Percentiles rank a stretch among this genome's conserved stretches.
Conservation (phyloP, 805 yeast species). For the Saccharomyces cerevisiae region DNA sequence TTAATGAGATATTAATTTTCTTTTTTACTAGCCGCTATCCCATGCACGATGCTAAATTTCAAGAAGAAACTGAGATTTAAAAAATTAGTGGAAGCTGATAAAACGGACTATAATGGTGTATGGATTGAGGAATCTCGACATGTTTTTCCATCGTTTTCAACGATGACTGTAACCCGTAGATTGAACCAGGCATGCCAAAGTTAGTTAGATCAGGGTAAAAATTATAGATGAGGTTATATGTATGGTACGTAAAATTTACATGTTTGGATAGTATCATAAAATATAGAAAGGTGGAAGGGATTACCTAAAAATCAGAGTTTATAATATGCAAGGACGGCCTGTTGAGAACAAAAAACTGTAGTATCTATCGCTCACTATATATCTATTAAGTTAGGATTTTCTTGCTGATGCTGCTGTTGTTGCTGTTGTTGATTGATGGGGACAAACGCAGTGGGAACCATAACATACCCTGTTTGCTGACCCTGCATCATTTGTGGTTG, state of each 20-base stretch:
- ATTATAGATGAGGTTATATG: background rate
- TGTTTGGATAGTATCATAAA: background rate
- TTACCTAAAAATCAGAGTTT: background rate
- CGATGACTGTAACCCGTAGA: background rate
- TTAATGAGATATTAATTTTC: background rate
- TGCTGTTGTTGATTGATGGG: constrained; percentile 4
- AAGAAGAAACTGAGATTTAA: background rate
- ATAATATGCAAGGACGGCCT: background rate
- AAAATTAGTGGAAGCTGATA: background rate
- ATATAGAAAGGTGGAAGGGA: background rate
- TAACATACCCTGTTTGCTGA: background rate
- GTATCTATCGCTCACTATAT: constrained; percentile 10
- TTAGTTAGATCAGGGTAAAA: background rate
- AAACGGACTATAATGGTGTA: background rate
- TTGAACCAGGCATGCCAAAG: background rate
- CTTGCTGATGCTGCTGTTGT: constrained; percentile 10
- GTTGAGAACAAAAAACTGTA: background rate
- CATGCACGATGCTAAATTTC: background rate
- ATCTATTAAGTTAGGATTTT: constrained; percentile 25
- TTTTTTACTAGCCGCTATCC: background rate
- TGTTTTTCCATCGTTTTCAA: background rate
- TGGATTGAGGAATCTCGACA: background rate
- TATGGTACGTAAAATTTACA: background rate
- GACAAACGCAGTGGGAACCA: background rate
- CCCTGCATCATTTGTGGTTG: constrained; percentile 7